Base-by-base conservation (phyloP, 1,284 basidiomycete genomes). In the Golubevia sp. region DNA sequence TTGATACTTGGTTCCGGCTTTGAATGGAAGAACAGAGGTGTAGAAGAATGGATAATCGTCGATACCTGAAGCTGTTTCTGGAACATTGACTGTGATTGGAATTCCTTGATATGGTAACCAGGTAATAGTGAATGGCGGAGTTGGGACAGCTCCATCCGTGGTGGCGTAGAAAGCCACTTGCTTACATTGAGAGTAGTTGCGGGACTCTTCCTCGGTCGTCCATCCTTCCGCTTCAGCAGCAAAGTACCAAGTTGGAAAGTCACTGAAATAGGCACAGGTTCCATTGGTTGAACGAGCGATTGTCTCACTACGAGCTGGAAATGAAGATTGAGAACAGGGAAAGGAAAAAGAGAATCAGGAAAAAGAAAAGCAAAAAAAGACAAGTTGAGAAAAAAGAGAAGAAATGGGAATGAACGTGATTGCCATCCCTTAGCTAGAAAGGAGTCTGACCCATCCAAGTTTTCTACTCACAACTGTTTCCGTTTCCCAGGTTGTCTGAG, bases 101-200 rank as follows among this genome's bases (percentile, higher is more conserved):
- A 52, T 49, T 11, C 64, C 67, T 0, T 64, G 57, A 15, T 73
- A 20, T 2, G 74, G 74, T 11, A 74, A 38, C 48, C 60, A 66
- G 26, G 66, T 74, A 62, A 74, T 71, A 49, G 69, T 69, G 38
- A 71, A 76, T 2, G 73, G 73, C 11, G 30, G 30, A 34, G 30
- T 34, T 5, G 56, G 54, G 15, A 58, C 66, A n/a, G n/a, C n/a
- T n/a, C n/a, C n/a, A n/a, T n/a, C n/a, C n/a, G n/a, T n/a, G 21
- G 74, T 64, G 54, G 73, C 70, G 66, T 76, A 76, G 25, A 68
- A 74, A 11, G 53, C 48, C 13, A 75, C 66, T n/a, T 49, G 52
- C 20, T 68, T 67, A 57, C 71, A 74, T 34, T 68, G 69, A 34
- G 62, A 49, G 70, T 69, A 67, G 60, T 55, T 57, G 8, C 23